Evolutionary conservation across 768 basidiomycete species (phyloP), one percentile per base, ranked within the genome.

Genomic region (Pisolithus orientalis): DNA sequence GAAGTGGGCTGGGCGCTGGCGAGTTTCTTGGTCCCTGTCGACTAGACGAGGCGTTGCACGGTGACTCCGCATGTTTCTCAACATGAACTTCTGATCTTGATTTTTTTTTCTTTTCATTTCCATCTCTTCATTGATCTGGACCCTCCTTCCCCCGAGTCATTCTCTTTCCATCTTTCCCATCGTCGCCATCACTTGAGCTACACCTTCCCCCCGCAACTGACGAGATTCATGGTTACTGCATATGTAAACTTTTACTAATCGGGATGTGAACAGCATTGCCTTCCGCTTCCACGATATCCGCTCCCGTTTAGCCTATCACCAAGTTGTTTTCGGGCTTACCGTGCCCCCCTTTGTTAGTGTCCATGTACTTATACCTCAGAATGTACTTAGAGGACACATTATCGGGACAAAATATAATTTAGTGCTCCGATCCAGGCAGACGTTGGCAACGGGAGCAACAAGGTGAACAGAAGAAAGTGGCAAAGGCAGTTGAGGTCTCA

Each of bases 1-100:
- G 72, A 76, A 9, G 75, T 90, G 16, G 89, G 89, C 0, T 91
- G 90, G 90, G 84, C 84, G 3, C 65, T 92, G 55, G 89, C 89
- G 34, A 90, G 89, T 64, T 92, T 90, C 68, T 66, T 91, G 64
- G 75, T 84, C 27, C 86, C 86, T 8, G 60, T 83, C 53, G 76
- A 75, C 56, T 66, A 58, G 63, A 51, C 31, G 50, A 47, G 38
- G 40, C 14, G 34, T 53, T 31, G 42, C 34, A 46, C 53, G 40
- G 29, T 14, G 7, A 13, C 40, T 24, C 24, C 17, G 7, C 24
- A 11, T 42, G 24, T 42, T 42, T 42, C 40, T 42, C 8, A 21
- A 17, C 40, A 42, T 44, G 27, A 44, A 44, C 13, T 44, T 25
- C 27, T 44, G 25, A 44, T 16, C 44, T 29, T 24, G 10, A 29